phyloP scores from a whole-genome alignment of 495 filamentous ascomycete genomes.

The Rostrohypoxylon terebratum region DNA sequence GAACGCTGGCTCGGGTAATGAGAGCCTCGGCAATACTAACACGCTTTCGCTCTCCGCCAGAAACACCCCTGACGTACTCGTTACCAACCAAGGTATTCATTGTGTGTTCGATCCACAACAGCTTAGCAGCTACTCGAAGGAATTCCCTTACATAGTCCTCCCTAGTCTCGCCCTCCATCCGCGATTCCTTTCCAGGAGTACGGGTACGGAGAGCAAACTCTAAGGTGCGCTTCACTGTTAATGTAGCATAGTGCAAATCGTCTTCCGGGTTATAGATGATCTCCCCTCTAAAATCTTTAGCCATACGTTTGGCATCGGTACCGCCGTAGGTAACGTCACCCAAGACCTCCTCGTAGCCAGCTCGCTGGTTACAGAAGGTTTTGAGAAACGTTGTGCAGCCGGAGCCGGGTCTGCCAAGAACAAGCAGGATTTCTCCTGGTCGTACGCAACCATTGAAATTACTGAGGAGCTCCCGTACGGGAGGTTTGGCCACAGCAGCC shows the following conservation, averaged over 20 bases:
- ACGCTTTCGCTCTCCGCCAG: conserved; percentile 70
- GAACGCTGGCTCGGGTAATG: conserved; percentile 54
- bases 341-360: conserved; percentile 69
- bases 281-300: conserved; percentile 55
- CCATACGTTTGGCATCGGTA: conserved; percentile 62
- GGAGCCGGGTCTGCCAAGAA: conserved; percentile 76
- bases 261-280: conserved; percentile 77
- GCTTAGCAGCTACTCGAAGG: conserved; percentile 73
- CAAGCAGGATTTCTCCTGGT: conserved; percentile 68
- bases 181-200: conserved; percentile 72
- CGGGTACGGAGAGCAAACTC: conserved; percentile 76
- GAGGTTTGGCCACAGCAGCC: conserved; percentile 58
- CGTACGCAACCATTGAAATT: conserved; percentile 64
- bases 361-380: conserved; percentile 72
- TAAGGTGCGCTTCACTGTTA: conserved; percentile 76
- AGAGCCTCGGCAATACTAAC: conserved; percentile 67
- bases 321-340: conserved; percentile 76
- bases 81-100: conserved; percentile 87
- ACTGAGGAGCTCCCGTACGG: conserved; percentile 69
- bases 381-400: conserved; percentile 82
- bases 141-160: conserved; percentile 74
- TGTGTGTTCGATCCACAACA: conserved; percentile 83
- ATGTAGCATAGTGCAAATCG: conserved; percentile 79
- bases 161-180: conserved; percentile 68
- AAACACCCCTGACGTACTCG: conserved; percentile 79